A percentile compares a stretch with the other conserved stretches of the same genome.
Conservation (phyloP, 1,284 basidiomycete species). For the Ceratorhiza oryzae-sativae region DNA sequence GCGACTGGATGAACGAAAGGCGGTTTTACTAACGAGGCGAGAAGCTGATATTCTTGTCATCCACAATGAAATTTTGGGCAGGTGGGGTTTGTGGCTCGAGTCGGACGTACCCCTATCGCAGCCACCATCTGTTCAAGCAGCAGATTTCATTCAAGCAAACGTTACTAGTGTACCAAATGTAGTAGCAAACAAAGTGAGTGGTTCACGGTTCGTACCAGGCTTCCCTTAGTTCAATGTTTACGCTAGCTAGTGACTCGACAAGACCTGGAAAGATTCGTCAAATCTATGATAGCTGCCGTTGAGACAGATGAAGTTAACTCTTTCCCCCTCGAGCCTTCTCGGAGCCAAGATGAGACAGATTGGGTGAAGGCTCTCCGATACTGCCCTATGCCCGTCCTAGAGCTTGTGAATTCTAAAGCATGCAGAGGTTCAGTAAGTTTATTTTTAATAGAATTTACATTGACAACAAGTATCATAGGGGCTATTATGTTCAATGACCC, state of each 20-base stretch:
- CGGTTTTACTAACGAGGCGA: slow-evolving; percentile 67
- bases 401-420: slow-evolving; percentile 89
- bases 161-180: slow-evolving; percentile 50
- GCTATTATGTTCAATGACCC: slow-evolving; percentile 97
- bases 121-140: slow-evolving; percentile 3
- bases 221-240: neutral
- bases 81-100: slow-evolving; percentile 77
- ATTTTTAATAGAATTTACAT: neutral
- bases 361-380: slow-evolving; percentile 78
- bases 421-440: slow-evolving; percentile 72
- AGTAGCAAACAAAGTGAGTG: slow-evolving; percentile 33
- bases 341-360: slow-evolving; percentile 50
- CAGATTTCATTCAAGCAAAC: slow-evolving; percentile 51
- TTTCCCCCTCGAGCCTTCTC: slow-evolving; percentile 20
- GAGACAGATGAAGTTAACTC: slow-evolving; percentile 48
- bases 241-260: slow-evolving; percentile 66
- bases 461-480: slow-evolving; percentile 58
- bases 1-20: slow-evolving; percentile 58
- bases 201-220: neutral
- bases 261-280: slow-evolving; percentile 71
- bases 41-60: slow-evolving; percentile 63
- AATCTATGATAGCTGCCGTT: slow-evolving; percentile 64
- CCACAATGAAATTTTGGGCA: slow-evolving; percentile 60
- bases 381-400: slow-evolving; percentile 80
- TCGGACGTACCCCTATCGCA: neutral